Percentiles rank a stretch among this genome's conserved stretches.
Conservation (phyloP, 352 stramenopile genomes). For the Detonula confervacea region DNA sequence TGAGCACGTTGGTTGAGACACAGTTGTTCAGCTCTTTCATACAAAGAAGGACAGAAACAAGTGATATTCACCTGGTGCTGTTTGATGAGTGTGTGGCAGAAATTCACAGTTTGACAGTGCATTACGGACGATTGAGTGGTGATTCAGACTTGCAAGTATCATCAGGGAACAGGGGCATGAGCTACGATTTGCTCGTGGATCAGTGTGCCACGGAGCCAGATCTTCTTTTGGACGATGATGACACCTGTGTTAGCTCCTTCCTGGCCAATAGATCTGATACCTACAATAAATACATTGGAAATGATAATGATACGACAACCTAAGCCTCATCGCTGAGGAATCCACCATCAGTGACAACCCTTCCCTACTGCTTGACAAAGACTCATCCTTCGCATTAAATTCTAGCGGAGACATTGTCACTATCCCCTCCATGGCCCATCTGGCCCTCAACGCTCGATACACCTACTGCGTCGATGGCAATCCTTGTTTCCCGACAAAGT, state of each 20-base stretch:
- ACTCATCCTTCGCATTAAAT: slow-evolving; percentile 58
- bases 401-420: slow-evolving; percentile 74
- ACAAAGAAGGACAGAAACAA: slow-evolving; percentile 79
- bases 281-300: slow-evolving; percentile 55
- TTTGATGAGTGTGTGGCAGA: slow-evolving; percentile 84
- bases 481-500: slow-evolving; percentile 74
- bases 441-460: slow-evolving; percentile 62
- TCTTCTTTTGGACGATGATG: slow-evolving; percentile 32
- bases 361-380: slow-evolving; percentile 23
- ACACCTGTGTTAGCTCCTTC: slow-evolving; percentile 17
- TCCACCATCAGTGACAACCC: slow-evolving; percentile 37
- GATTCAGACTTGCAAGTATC: slow-evolving; percentile 52
- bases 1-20: slow-evolving; percentile 68
- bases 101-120: slow-evolving; percentile 71
- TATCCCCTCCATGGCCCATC: slow-evolving; percentile 51
- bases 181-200: slow-evolving; percentile 77
- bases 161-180: slow-evolving; percentile 36
- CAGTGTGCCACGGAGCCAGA: slow-evolving; percentile 65
- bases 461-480: slow-evolving; percentile 80
- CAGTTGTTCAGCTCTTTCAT: slow-evolving; percentile 85
- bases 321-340: slow-evolving; percentile 50
- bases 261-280: slow-evolving; percentile 33
- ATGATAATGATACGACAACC: slow-evolving; percentile 55
- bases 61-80: slow-evolving; percentile 79
- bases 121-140: slow-evolving; percentile 73